Conservation (phyloP, 1,139 yeast genomes). For the Nadsonia starkeyi-henricii region DNA sequence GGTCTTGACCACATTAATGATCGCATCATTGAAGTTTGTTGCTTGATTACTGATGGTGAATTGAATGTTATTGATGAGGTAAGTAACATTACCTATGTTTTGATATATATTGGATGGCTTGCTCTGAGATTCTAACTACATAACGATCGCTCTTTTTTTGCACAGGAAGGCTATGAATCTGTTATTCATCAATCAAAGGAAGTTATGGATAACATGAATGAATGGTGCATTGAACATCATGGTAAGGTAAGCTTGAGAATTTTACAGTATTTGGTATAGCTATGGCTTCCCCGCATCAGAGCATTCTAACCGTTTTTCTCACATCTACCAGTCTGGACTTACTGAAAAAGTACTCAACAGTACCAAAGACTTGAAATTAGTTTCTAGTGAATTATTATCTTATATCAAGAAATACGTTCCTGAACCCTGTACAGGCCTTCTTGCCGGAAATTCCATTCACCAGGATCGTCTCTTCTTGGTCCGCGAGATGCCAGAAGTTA, state of each 20-base stretch:
- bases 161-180: slow-evolving; percentile 52
- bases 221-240: slow-evolving; percentile 78
- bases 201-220: slow-evolving; percentile 60
- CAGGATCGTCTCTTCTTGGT: slow-evolving; percentile 81
- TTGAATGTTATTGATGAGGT: slow-evolving; percentile 48
- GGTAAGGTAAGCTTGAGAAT: slow-evolving; percentile 24
- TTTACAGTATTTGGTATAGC: too few species aligned
- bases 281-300: too few species aligned
- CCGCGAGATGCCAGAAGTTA: slow-evolving; percentile 64
- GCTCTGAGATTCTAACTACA: background rate
- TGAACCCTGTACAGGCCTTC: slow-evolving; percentile 39
- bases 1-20: slow-evolving; percentile 67
- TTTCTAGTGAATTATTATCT: slow-evolving; percentile 45
- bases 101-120: background rate
- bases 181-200: slow-evolving; percentile 58
- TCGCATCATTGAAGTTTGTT: slow-evolving; percentile 81
- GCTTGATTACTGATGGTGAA: slow-evolving; percentile 74
- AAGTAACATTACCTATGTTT: slow-evolving; percentile 3
- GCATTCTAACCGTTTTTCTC: too few species aligned
- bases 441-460: slow-evolving; percentile 89
- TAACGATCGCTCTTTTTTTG: background rate
- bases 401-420: slow-evolving; percentile 48
- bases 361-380: slow-evolving; percentile 40
- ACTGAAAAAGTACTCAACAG: slow-evolving; percentile 52
- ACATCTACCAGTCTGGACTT: slow-evolving; percentile 41